phyloP scores from a whole-genome alignment of 2,329 filamentous ascomycete genomes.

The Ophiostoma himal-ulmi region DNA sequence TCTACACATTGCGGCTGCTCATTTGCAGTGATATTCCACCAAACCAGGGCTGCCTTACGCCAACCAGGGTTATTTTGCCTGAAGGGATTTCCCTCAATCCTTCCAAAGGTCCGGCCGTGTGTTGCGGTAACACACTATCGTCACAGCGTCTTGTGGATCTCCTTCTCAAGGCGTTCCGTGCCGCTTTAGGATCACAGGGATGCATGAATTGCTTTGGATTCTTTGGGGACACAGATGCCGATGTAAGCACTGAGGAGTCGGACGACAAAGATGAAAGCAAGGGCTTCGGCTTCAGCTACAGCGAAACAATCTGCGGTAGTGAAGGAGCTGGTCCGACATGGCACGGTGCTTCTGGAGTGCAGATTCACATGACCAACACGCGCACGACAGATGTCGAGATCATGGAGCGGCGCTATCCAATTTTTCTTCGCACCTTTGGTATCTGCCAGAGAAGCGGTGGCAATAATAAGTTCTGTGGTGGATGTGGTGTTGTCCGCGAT shows the following conservation, averaged over 20 bases:
- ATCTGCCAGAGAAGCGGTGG: slow-evolving; percentile 33
- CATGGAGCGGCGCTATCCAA: slow-evolving; percentile 35
- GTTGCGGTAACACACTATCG: slow-evolving; percentile 39
- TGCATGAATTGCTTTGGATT: slow-evolving; percentile 35
- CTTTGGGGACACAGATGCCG: slow-evolving; percentile 17
- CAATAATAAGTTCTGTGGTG: slow-evolving; percentile 31
- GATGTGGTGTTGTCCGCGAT: slow-evolving; percentile 34
- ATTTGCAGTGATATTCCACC: slow-evolving; percentile 36
- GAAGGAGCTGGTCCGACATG: slow-evolving; percentile 32
- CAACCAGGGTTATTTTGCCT: slow-evolving; percentile 34
- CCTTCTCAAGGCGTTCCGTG: slow-evolving; percentile 32
- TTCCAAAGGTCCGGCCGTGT: slow-evolving; percentile 27
- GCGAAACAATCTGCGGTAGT: slow-evolving; percentile 34
- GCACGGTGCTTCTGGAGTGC: slow-evolving; percentile 31
- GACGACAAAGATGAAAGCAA: slow-evolving; percentile 24
- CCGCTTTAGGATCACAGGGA: slow-evolving; percentile 31
- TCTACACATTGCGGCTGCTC: slow-evolving; percentile 36
- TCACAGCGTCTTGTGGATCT: slow-evolving; percentile 34
- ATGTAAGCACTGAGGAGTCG: slow-evolving; percentile 20
- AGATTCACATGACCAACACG: slow-evolving; percentile 34
- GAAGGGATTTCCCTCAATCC: slow-evolving; percentile 34
- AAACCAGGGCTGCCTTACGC: slow-evolving; percentile 37
- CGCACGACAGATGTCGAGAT: slow-evolving; percentile 34
- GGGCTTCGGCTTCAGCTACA: slow-evolving; percentile 30
- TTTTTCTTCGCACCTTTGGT: slow-evolving; percentile 32